Conservation (phyloP, 331 rosid species). For the Dryas integrifolia region DNA sequence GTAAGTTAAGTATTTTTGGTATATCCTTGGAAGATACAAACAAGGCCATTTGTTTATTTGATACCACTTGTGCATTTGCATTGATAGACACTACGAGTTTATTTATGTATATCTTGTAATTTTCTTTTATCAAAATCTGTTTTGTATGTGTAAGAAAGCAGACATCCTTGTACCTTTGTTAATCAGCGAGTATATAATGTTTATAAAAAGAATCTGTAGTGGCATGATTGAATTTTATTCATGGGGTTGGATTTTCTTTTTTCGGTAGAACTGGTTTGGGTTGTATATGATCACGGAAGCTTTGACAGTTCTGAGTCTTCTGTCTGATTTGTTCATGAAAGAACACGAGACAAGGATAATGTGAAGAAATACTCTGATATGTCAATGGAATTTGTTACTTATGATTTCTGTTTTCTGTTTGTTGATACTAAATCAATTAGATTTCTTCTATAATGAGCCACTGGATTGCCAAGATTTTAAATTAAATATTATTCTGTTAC, state of each 20-base stretch:
- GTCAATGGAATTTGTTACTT: background rate
- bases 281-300: background rate
- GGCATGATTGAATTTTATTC: background rate
- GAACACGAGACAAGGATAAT: background rate
- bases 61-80: constrained; percentile 19
- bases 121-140: background rate
- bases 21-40: constrained; percentile 24
- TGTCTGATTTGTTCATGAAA: background rate
- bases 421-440: background rate
- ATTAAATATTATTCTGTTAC: background rate
- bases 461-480: background rate
- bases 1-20: constrained; percentile 17
- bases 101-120: constrained; percentile 18
- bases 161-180: constrained; percentile 14
- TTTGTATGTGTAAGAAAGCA: constrained; percentile 16
- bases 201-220: background rate
- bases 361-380: no score
- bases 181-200: constrained; percentile 7
- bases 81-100: constrained; percentile 2
- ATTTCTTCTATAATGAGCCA: background rate
- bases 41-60: constrained; percentile 20
- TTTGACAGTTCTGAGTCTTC: background rate
- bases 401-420: background rate
- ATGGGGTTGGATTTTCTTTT: background rate
- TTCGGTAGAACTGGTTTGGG: background rate